Percentiles rank a stretch among this genome's conserved stretches.
Conservation (phyloP, 306 rosid genomes). For the Cucurbita argyrosperma region DNA sequence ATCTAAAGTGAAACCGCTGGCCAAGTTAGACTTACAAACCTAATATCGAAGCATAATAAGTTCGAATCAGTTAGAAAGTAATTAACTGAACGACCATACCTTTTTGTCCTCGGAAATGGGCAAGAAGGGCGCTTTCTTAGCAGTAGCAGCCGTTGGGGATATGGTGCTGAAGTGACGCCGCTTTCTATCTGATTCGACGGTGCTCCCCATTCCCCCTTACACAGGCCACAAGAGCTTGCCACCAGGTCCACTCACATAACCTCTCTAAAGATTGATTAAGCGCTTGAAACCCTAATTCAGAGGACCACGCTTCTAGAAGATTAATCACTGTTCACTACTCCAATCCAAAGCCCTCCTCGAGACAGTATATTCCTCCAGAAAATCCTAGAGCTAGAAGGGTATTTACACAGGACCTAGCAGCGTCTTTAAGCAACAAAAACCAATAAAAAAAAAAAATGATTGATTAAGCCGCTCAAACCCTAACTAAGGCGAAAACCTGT, state of each 20-base stretch:
- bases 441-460: neutral
- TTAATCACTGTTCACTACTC: neutral
- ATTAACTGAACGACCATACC: conserved; percentile 25
- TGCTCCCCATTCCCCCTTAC: conserved; percentile 60
- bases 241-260: conserved; percentile 32
- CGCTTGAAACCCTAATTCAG: conserved; percentile 39
- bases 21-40: neutral
- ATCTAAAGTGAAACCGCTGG: neutral
- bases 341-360: neutral
- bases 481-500: neutral
- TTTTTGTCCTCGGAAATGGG: conserved; percentile 77
- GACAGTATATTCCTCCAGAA: neutral
- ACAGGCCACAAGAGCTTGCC: conserved; percentile 42
- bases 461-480: neutral
- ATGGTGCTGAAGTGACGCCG: conserved; percentile 85
- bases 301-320: neutral
- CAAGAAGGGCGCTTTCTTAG: conserved; percentile 53
- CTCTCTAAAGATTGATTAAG: neutral
- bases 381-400: neutral
- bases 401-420: neutral
- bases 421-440: neutral
- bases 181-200: conserved; percentile 73
- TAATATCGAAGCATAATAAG: neutral
- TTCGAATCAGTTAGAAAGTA: neutral
- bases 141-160: conserved; percentile 59